Evolutionary conservation across 176 grass and related monocot species (phyloP).

Genomic region (Triticum monococcum): DNA sequence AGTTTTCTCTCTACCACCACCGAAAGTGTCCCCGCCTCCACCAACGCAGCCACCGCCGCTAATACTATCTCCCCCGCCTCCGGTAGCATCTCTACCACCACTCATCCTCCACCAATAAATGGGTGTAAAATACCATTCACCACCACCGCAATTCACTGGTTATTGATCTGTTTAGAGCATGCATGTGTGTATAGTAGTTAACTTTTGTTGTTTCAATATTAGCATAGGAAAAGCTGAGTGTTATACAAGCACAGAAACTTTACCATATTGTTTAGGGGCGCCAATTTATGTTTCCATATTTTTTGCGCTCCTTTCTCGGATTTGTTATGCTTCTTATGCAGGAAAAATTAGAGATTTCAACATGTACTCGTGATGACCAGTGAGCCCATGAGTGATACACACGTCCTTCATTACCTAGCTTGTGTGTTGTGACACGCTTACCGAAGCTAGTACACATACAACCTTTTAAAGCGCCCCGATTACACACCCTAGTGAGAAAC

Average conservation of each 20-base stretch:
- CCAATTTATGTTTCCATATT: not conserved
- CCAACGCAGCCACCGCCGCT: not conserved
- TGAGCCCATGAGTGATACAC: too few relatives aligned
- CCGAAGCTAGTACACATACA: too few relatives aligned
- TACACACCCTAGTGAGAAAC: too few relatives aligned
- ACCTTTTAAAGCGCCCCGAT: too few relatives aligned
- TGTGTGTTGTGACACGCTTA: too few relatives aligned
- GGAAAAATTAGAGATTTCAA: too few relatives aligned
- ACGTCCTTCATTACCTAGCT: too few relatives aligned
- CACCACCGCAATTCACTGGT: slow-evolving; percentile 18
- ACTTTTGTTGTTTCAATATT: not conserved
- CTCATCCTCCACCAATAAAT: slow-evolving; percentile 11
- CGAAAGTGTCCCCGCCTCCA: not conserved
- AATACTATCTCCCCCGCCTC: not conserved
- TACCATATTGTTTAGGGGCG: not conserved
- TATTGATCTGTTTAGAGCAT: slow-evolving; percentile 11
- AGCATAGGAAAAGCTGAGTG: not conserved
- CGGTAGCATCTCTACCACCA: not conserved
- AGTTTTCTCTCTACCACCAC: not conserved
- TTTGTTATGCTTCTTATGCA: too few relatives aligned
- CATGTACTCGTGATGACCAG: too few relatives aligned
- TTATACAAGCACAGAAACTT: not conserved
- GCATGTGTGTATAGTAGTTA: slow-evolving; percentile 9
- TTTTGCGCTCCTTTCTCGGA: not conserved
- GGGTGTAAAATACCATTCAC: slow-evolving; percentile 25